A percentile compares a stretch with the other conserved stretches of the same genome.
phyloP scores from a whole-genome alignment of 1,284 basidiomycete genomes.

The Malassezia pachydermatis region DNA sequence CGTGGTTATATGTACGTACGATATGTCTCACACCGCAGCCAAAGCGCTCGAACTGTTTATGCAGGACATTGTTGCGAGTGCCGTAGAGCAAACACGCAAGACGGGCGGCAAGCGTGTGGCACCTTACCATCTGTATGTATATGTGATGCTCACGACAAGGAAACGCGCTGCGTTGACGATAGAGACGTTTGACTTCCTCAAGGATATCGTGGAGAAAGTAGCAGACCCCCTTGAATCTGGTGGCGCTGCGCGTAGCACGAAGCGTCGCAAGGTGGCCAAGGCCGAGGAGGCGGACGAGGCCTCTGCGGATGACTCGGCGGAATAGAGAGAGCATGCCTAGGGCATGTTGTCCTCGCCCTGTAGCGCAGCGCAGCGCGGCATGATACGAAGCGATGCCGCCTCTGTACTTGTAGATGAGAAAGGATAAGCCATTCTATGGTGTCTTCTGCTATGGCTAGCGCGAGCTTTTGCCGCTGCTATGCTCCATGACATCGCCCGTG shows the following conservation, averaged over 20 bases:
- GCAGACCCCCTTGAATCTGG: constrained; percentile 63
- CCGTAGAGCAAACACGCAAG: constrained; percentile 67
- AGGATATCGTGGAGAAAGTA: constrained; percentile 80
- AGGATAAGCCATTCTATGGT: too few relatives aligned
- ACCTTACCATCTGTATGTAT: constrained; percentile 79
- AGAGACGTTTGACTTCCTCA: constrained; percentile 86
- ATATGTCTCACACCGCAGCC: constrained; percentile 54
- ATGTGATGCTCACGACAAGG: constrained; percentile 51
- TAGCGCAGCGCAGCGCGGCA: too few relatives aligned
- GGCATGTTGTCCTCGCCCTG: too few relatives aligned
- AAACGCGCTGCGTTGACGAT: constrained; percentile 85
- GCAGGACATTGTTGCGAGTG: constrained; percentile 70
- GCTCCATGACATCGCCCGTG: too few relatives aligned
- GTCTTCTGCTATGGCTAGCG: too few relatives aligned
- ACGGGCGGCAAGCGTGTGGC: constrained; percentile 83
- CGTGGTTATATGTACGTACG: constrained; percentile 83
- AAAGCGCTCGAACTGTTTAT: constrained; percentile 94
- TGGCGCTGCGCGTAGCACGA: constrained; percentile 19
- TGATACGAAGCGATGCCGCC: too few relatives aligned
- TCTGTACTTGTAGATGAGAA: too few relatives aligned
- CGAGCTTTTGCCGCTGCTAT: too few relatives aligned
- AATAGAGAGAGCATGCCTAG: too few relatives aligned
- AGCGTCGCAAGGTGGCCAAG: constrained; percentile 25
- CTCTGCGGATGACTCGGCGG: too few relatives aligned
- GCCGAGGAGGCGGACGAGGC: constrained; percentile 9